Evolutionary conservation across 2,329 filamentous ascomycete species (phyloP).

Genomic region (Cercospora sp.): DNA sequence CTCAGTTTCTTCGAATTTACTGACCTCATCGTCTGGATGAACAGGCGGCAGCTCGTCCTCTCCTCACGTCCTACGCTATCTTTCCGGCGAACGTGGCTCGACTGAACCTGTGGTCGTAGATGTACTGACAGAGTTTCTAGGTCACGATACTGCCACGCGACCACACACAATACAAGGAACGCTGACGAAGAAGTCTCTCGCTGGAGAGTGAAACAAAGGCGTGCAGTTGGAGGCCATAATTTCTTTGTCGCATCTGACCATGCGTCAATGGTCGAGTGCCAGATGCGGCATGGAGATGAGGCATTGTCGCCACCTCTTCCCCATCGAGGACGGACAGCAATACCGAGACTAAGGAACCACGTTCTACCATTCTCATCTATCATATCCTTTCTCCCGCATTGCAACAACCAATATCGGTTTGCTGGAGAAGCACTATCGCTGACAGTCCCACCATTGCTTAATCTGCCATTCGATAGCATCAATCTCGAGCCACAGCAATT

Average conservation of each 20-base stretch:
- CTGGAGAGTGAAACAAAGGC: neutral
- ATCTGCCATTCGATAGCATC: neutral
- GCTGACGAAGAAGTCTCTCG: neutral
- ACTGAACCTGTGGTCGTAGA: neutral
- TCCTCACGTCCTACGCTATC: neutral
- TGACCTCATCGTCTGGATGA: neutral
- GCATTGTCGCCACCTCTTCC: neutral
- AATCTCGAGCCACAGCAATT: neutral
- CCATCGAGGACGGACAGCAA: neutral
- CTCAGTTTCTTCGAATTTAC: neutral
- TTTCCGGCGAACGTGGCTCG: neutral
- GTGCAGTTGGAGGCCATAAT: neutral
- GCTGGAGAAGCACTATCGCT: neutral
- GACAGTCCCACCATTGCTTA: neutral
- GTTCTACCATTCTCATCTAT: neutral
- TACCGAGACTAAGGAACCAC: too few species aligned
- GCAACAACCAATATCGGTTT: neutral
- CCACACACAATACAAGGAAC: neutral
- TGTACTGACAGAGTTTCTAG: neutral
- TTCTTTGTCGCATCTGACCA: neutral
- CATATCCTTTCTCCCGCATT: neutral
- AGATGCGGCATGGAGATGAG: neutral
- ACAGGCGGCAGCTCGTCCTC: neutral
- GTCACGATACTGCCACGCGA: neutral
- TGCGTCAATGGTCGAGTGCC: neutral